phyloP scores from a whole-genome alignment of 352 stramenopile genomes.

The Pythium pyrilobum region DNA sequence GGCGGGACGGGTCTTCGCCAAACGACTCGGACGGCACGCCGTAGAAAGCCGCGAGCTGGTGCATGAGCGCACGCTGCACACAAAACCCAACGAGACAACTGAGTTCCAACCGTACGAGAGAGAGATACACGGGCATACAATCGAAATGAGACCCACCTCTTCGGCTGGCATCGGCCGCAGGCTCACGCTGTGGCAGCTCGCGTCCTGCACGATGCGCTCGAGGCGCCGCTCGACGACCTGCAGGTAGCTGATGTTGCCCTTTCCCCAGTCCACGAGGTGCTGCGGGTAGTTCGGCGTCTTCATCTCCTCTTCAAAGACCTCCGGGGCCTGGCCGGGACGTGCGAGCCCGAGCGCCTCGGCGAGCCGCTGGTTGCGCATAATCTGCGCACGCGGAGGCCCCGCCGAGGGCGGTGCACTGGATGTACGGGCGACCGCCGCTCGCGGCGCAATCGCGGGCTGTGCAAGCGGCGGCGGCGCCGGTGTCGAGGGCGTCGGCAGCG shows the following conservation, averaged over 20 bases:
- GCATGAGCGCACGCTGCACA: slow-evolving; percentile 56
- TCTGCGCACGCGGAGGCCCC: slow-evolving; percentile 37
- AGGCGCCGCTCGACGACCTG: slow-evolving; percentile 67
- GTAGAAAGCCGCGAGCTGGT: slow-evolving; percentile 65
- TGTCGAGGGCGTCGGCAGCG: slow-evolving; percentile 36
- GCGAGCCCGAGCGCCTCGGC: slow-evolving; percentile 55
- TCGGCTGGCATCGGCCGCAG: slow-evolving; percentile 66
- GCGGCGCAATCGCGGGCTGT: slow-evolving; percentile 36
- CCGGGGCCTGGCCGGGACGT: slow-evolving; percentile 32
- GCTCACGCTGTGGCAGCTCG: slow-evolving; percentile 67
- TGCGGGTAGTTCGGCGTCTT: slow-evolving; percentile 58
- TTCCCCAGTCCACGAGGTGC: slow-evolving; percentile 65
- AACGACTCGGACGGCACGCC: slow-evolving; percentile 69
- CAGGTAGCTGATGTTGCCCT: slow-evolving; percentile 64
- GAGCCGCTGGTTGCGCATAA: slow-evolving; percentile 63
- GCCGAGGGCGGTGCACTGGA: slow-evolving; percentile 17
- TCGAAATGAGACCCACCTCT: slow-evolving; percentile 40
- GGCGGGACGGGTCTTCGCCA: slow-evolving; percentile 58
- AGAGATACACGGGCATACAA: no score
- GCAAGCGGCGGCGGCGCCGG: slow-evolving; percentile 33
- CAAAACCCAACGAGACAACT: no score
- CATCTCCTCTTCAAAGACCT: slow-evolving; percentile 74
- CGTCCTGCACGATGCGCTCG: slow-evolving; percentile 64
- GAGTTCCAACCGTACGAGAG: no score
- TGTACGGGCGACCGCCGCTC: slow-evolving; percentile 11